These are phyloP conservation scores for Sporothrix luriei DNA, from an alignment of 2,329 filamentous ascomycete genomes.

Conservation along the genomic window DNA sequence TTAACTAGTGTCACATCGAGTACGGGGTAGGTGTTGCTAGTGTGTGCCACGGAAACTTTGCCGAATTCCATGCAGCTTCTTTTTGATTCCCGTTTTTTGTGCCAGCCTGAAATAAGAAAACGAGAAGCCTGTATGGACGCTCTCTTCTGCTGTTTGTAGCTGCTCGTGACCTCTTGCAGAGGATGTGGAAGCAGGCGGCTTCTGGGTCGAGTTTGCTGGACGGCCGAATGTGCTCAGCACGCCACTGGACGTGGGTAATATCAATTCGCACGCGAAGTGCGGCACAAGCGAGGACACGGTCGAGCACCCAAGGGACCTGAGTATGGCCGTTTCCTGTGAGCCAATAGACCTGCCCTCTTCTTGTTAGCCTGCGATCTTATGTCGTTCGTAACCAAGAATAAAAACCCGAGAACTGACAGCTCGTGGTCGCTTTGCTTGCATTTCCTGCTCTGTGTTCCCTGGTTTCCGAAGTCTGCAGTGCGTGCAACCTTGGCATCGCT, in stretches of 20 bases:
- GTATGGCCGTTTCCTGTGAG: neutral
- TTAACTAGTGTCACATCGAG: slow-evolving; percentile 13
- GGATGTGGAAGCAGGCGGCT: neutral
- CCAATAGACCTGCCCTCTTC: neutral
- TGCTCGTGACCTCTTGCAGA: neutral
- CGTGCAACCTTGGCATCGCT: neutral
- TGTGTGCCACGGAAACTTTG: slow-evolving; percentile 24
- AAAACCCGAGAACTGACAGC: slow-evolving; percentile 24
- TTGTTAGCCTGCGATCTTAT: neutral
- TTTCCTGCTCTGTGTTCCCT: neutral
- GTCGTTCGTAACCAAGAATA: slow-evolving; percentile 16
- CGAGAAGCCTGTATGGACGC: too few relatives aligned
- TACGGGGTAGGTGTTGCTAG: slow-evolving; percentile 18
- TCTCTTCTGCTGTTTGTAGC: neutral
- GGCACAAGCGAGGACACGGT: neutral
- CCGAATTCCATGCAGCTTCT: slow-evolving; percentile 27
- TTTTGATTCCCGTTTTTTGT: slow-evolving; percentile 7
- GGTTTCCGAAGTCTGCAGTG: neutral
- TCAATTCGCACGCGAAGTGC: neutral
- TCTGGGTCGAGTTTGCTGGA: neutral
- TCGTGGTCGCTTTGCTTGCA: neutral
- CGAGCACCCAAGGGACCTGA: neutral
- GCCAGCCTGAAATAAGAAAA: neutral
- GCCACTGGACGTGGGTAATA: neutral
- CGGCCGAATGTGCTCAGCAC: slow-evolving; percentile 8